Percentiles rank a stretch among this genome's conserved stretches.
These are phyloP conservation scores for Teratosphaeria viscida DNA, from an alignment of 2,329 filamentous ascomycete genomes.

Conservation along the genomic window DNA sequence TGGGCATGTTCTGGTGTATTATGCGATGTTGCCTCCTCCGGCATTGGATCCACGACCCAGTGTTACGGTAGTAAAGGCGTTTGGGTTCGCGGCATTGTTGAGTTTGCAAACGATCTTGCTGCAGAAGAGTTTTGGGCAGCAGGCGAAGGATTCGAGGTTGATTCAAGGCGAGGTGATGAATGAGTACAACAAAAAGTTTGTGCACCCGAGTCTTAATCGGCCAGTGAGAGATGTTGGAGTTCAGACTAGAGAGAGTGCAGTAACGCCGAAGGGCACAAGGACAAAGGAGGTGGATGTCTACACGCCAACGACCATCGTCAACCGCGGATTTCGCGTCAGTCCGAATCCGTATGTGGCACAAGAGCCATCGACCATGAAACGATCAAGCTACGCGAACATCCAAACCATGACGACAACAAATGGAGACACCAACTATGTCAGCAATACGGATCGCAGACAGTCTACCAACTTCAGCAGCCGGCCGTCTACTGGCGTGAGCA, in stretches of 20 bases:
- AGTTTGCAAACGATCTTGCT: conserved; percentile 68
- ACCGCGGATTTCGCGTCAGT: conserved; percentile 67
- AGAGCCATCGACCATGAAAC: conserved; percentile 6
- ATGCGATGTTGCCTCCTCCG: conserved; percentile 71
- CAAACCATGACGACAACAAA: conserved; percentile 33
- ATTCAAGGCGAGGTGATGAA: conserved; percentile 87
- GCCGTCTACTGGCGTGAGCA: conserved; percentile 28
- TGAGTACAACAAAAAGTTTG: conserved; percentile 93
- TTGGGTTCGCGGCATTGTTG: conserved; percentile 65
- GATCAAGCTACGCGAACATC: conserved; percentile 46
- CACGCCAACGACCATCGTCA: conserved; percentile 53
- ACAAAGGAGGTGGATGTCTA: conserved; percentile 48
- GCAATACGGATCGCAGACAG: conserved; percentile 18
- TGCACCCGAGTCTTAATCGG: conserved; percentile 79
- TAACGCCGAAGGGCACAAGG: conserved; percentile 19
- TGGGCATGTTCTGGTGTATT: conserved; percentile 83
- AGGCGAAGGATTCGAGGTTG: conserved; percentile 71
- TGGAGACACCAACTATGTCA: conserved; percentile 5
- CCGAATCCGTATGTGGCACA: conserved; percentile 71
- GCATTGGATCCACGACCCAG: conserved; percentile 70
- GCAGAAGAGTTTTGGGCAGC: conserved; percentile 65
- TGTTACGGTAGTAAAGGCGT: conserved; percentile 70
- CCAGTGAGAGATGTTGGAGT: conserved; percentile 68
- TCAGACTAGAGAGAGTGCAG: conserved; percentile 50
- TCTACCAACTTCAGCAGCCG: conserved; percentile 23